Base-by-base conservation (phyloP, 257 asterid genomes). In the Dorcoceras hygrometricum region DNA sequence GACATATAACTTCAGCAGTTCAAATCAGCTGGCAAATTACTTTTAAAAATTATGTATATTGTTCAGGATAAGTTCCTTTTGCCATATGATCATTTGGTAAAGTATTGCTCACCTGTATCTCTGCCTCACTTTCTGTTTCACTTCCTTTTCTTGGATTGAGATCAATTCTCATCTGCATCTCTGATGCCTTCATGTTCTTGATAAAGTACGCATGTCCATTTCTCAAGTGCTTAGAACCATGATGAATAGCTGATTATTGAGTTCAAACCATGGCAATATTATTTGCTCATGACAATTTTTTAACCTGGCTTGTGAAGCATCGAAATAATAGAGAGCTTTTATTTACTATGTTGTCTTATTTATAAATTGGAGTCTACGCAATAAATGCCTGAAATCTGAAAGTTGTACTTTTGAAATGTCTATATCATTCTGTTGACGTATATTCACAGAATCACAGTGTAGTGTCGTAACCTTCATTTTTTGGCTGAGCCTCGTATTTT, bases 341-440 rank as follows among this genome's bases (percentile, higher is more conserved):
- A 12, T 14, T 43, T 43, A 19, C 19, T 4, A 12, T 14, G 19
- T 43, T 3, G 19, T 43, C 51, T 12, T 43, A 14, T 43, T 14
- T 43, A 43, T 14, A 12, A 3, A 43, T 43, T 43, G 9, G 6
- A 14, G 19, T 12, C 11, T 36, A 39, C 3, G 51, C 4, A 43
- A 43, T 43, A 43, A 11, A 43, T 43, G 51, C 19, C 51, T 43
- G 19, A 14, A 43, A 43, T 43, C 6, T 14, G 51, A 43, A 43
- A 12, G 16, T 14, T 43, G 0, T 36, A 4, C 51, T 43, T 11
- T 43, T 43, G 6, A 43, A 10, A 14, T 43, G 34, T 59, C 61
- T 56, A 31, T 25, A 23, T 63, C 50, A 14, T 59, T 25, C 63
- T 63, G 59, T 60, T 71, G 62, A 46, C 71, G 63, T 26, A 20